Base-by-base conservation (phyloP, 805 yeast genomes). In the Wickerhamomyces subpelliculosus region DNA sequence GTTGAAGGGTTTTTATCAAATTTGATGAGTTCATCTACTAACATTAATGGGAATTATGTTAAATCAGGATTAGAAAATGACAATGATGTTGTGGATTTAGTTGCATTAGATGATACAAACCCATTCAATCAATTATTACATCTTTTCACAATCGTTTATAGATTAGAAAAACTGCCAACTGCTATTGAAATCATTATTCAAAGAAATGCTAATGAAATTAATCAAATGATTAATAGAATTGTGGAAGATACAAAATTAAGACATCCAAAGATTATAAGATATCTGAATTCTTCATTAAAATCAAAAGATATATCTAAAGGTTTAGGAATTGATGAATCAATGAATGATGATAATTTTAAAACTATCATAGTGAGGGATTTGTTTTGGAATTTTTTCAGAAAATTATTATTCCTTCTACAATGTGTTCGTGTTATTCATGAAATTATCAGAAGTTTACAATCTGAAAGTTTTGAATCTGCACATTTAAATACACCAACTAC, bases 301-400 rank as follows among this genome's bases (percentile, higher is more conserved):
- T 35, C 46, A 16, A 16, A 35, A 13, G 27, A 26, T 20, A 26
- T 35, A 25, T 28, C 61, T 30, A 49, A 57, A 17, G 58, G 63
- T 39, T 43, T 61, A 21, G 40, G 51, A 22, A 6, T 36, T 20
- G 14, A 35, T 25, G 27, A 14, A 12, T 61, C 62, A 40, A 43
- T 62, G 26, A 49, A 54, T 20, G 43, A 51, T 27, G 54, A 70
- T 41, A 81, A 78, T 41, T 64, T 69, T 10, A 58, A 75, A 11
- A 72, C 78, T 0, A 57, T 71, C 0, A 69, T 85, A 1, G 60
- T 88, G 24, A 76, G 80, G 45, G 87, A 85, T 44, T 68, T 87
- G 29, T 82, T 84, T 45, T 76, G 84, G 57, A 68, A 77, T 8
- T 67, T 86, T n/a, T 87, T 83, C 50, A 64, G 75, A 22, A 79